Evolutionary conservation across 345 rosid genomes (phyloP).

Genomic region (Gossypium australe): DNA sequence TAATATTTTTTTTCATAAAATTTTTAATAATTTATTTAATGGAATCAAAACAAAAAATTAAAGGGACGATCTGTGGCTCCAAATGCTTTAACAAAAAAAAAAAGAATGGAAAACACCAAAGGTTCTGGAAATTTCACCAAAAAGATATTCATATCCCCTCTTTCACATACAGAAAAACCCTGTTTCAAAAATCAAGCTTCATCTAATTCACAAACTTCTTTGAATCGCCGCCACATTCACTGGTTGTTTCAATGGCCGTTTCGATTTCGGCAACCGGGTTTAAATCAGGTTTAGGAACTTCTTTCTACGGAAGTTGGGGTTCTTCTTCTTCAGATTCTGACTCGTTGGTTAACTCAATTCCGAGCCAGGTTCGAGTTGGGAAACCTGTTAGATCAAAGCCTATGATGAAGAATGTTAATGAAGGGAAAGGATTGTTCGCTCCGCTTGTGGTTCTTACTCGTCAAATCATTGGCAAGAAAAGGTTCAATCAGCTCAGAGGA

Average conservation of each 20-base stretch:
- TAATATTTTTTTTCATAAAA: no score
- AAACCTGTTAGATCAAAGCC: slow-evolving; percentile 48
- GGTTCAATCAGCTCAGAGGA: slow-evolving; percentile 87
- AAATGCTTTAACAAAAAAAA: slow-evolving; percentile 6
- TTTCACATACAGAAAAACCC: not conserved
- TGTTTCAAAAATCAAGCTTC: no score
- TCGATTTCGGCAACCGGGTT: slow-evolving; percentile 13
- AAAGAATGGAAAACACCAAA: not conserved
- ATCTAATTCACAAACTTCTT: no score
- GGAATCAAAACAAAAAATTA: no score
- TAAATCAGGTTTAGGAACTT: slow-evolving; percentile 7
- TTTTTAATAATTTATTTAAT: no score
- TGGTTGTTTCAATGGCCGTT: not conserved
- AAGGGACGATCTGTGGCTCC: slow-evolving; percentile 32
- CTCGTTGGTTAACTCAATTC: slow-evolving; percentile 25
- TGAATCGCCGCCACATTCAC: no score
- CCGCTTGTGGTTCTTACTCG: slow-evolving; percentile 73
- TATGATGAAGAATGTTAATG: slow-evolving; percentile 83
- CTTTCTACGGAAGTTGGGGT: slow-evolving; percentile 1
- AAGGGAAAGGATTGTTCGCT: slow-evolving; percentile 91
- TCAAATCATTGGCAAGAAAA: slow-evolving; percentile 67
- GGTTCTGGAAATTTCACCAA: not conserved
- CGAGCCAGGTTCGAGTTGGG: slow-evolving; percentile 33
- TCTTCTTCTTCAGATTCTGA: not conserved
- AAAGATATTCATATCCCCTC: not conserved